Evolutionary conservation across 805 yeast genomes (phyloP).

Genomic region (Kodamaea leandrae): DNA sequence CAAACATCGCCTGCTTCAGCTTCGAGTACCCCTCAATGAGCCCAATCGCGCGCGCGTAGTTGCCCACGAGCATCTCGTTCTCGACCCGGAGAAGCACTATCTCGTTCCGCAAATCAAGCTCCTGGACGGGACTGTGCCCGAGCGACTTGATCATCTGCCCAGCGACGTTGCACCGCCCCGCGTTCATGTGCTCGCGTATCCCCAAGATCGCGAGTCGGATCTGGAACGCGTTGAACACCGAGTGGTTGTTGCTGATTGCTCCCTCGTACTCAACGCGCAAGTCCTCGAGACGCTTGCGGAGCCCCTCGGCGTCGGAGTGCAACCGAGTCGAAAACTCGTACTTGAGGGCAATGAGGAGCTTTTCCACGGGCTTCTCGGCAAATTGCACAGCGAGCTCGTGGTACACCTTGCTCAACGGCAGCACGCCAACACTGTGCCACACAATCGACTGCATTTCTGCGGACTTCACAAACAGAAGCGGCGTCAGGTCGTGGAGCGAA

Average conservation of each 20-base stretch:
- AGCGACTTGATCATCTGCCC: conserved; percentile 32
- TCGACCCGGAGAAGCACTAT: conserved; percentile 25
- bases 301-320: background rate
- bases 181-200: conserved; percentile 34
- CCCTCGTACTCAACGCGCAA: background rate
- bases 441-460: conserved; percentile 45
- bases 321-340: conserved; percentile 24
- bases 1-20: conserved; percentile 34
- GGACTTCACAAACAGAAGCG: conserved; percentile 42
- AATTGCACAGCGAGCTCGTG: conserved; percentile 45
- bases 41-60: conserved; percentile 27
- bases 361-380: conserved; percentile 37
- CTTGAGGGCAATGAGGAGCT: conserved; percentile 38
- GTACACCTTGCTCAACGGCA: conserved; percentile 46
- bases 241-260: conserved; percentile 18
- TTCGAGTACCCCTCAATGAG: conserved; percentile 18
- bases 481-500: conserved; percentile 45
- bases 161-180: conserved; percentile 36
- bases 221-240: conserved; percentile 43
- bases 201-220: conserved; percentile 39
- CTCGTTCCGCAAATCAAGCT: conserved; percentile 30
- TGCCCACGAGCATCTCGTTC: conserved; percentile 31
- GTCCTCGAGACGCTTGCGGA: background rate
- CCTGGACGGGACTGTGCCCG: conserved; percentile 28
- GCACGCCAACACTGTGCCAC: conserved; percentile 54